Evolutionary conservation across 768 basidiomycete genomes (phyloP).

Genomic region (Peribolospora kevripleyi): DNA sequence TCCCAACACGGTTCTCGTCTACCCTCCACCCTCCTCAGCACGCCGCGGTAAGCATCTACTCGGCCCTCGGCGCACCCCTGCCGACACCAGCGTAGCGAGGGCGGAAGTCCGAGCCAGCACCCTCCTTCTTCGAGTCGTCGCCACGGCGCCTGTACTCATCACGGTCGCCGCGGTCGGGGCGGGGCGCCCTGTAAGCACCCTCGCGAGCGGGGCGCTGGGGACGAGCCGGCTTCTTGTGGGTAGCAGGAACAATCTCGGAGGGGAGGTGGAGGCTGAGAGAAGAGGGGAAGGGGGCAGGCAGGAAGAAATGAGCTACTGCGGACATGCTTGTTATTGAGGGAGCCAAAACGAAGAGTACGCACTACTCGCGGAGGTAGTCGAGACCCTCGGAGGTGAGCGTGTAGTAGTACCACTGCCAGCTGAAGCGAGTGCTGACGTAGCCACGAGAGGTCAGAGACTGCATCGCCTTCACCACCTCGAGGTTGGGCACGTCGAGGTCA

Average conservation of each 20-base stretch:
- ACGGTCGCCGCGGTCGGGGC: conserved; percentile 40
- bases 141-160: conserved; percentile 56
- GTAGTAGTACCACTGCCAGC: conserved; percentile 99
- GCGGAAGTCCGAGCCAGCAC: conserved; percentile 66
- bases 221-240: conserved; percentile 89
- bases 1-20: too few relatives aligned
- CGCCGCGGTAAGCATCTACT: too few relatives aligned
- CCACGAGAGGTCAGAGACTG: conserved; percentile 47
- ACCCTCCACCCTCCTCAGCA: too few relatives aligned
- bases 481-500: conserved; percentile 45
- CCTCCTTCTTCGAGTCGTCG: conserved; percentile 47
- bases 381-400: conserved; percentile 88
- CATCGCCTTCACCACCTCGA: conserved; percentile 47
- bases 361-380: conserved; percentile 84
- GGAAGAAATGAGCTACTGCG: not conserved
- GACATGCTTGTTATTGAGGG: not conserved
- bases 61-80: too few relatives aligned
- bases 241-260: conserved; percentile 81
- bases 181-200: conserved; percentile 69
- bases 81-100: conserved; percentile 39
- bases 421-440: conserved; percentile 95
- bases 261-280: conserved; percentile 73
- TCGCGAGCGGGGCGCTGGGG: conserved; percentile 60
- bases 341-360: conserved; percentile 7
- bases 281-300: not conserved